Percentiles rank a stretch among this genome's conserved stretches.
phyloP scores from a whole-genome alignment of 179 eudicot species.

The Silene coronaria region DNA sequence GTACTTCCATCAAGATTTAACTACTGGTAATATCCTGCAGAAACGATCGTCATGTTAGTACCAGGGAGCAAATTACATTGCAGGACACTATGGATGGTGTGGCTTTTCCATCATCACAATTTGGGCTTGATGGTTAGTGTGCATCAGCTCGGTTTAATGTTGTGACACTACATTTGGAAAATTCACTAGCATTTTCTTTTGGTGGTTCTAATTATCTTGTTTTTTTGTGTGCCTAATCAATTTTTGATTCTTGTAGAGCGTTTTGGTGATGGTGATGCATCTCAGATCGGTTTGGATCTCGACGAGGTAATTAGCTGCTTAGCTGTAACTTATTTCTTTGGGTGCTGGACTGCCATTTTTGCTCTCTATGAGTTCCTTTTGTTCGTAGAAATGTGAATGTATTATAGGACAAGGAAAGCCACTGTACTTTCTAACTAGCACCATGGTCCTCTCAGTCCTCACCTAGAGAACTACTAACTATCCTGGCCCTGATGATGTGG shows the following conservation, averaged over 20 bases:
- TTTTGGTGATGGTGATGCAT: constrained; percentile 92
- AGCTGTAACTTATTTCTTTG: not conserved
- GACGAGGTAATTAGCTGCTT: constrained; percentile 63
- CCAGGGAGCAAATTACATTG: constrained; percentile 94
- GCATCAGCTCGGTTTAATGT: constrained; percentile 5
- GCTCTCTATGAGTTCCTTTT: not conserved
- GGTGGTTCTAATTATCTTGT: not conserved
- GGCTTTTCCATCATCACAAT: constrained; percentile 65
- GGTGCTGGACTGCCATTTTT: not conserved
- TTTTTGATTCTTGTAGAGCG: constrained; percentile 53
- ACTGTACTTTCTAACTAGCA: not conserved
- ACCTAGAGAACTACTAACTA: not conserved
- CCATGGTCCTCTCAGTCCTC: not conserved
- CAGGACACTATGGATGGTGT: constrained; percentile 94
- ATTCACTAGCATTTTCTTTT: not conserved
- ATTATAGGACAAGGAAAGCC: not conserved
- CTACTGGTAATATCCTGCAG: constrained; percentile 40
- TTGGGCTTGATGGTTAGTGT: constrained; percentile 86
- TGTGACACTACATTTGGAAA: not conserved
- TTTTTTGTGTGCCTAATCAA: constrained; percentile 1
- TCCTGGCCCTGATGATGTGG: not conserved
- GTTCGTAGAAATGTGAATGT: not conserved
- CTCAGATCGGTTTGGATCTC: constrained; percentile 74
- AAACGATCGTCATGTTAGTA: constrained; percentile 89
- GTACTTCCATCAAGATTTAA: not conserved